Percentiles rank a stretch among this genome's conserved stretches.
phyloP scores from a whole-genome alignment of 768 basidiomycete genomes.

The Phanerochaete sordida region DNA sequence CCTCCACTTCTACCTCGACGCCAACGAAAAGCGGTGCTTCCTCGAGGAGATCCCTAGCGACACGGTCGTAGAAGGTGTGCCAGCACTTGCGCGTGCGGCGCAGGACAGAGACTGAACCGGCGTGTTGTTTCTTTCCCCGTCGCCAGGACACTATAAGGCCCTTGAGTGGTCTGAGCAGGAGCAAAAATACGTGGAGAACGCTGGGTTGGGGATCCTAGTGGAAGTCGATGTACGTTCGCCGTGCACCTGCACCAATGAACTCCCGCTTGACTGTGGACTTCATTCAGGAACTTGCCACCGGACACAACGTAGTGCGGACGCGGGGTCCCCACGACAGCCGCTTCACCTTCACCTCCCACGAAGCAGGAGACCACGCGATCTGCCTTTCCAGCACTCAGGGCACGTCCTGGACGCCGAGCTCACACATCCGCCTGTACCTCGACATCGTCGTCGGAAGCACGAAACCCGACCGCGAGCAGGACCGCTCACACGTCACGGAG shows the following conservation, averaged over 20 bases:
- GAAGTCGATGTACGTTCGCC: conserved; percentile 73
- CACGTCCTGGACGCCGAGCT: conserved; percentile 70
- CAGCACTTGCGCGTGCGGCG: background rate
- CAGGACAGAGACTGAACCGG: background rate
- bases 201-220: conserved; percentile 83
- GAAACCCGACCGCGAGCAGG: conserved; percentile 82
- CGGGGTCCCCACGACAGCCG: conserved; percentile 87
- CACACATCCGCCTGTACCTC: conserved; percentile 92
- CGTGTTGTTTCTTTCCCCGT: background rate
- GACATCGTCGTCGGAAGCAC: conserved; percentile 90
- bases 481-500: conserved; percentile 81
- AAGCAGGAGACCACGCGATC: conserved; percentile 95
- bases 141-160: conserved; percentile 84
- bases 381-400: conserved; percentile 93
- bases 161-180: conserved; percentile 82
- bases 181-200: conserved; percentile 67
- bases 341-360: conserved; percentile 98
- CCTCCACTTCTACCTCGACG: conserved; percentile 96
- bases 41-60: conserved; percentile 93
- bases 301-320: conserved; percentile 81
- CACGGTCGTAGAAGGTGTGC: conserved; percentile 88
- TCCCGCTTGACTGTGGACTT: background rate
- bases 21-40: conserved; percentile 92
- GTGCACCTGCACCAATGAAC: background rate
- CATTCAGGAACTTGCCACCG: conserved; percentile 77